Evolutionary conservation across 148 eudicot species (phyloP), one percentile per base, ranked within the genome.

Genomic region (Polygonum aviculare): DNA sequence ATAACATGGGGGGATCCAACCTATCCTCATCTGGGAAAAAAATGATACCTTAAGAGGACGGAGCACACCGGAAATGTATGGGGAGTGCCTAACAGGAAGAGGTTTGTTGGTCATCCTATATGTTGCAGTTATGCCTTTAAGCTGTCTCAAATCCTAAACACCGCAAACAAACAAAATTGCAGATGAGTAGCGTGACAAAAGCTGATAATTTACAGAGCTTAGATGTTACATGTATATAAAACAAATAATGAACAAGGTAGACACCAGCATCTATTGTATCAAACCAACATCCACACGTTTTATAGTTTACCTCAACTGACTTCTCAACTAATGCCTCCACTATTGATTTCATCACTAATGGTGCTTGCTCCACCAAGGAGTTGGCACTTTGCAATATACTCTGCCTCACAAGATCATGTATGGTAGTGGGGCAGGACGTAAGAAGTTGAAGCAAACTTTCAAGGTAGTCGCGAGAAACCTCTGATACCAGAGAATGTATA

Each of bases 21-120:
- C 72, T 67, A 67, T 15, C 45, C 35, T 36, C 72, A 33, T 33
- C 69, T 63, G 19, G 57, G 71, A 35, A 41, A 36, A 82, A 69
- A 75, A 77, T 57, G 49, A 74, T 81, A 88, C 98, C 97, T 90
- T 91, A 74, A 93, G 70, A 74, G 90, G 98, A 36, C 90, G 90
- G 78, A 93, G 87, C 54, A 96, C 83, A 11, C 89, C 88, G 0
- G 91, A 82, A 40, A 96, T 96, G 77, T 93, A 96, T 1, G 85
- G 89, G 47, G 97, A 96, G 88, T 96, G 98, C 74, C 93, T 83
- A 62, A 84, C 89, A 74, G 99, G 99, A 77, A 80, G 88, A 75
- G 99, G 99, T 86, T 88, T 96, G 81, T 96, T 93, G 75, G 93
- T 90, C 93, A 96, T 87, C 90, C 99, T 86, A 84, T 83, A 96